Conservation (phyloP, 1,284 basidiomycete species). For the Cutaneotrichosporon sp. region DNA sequence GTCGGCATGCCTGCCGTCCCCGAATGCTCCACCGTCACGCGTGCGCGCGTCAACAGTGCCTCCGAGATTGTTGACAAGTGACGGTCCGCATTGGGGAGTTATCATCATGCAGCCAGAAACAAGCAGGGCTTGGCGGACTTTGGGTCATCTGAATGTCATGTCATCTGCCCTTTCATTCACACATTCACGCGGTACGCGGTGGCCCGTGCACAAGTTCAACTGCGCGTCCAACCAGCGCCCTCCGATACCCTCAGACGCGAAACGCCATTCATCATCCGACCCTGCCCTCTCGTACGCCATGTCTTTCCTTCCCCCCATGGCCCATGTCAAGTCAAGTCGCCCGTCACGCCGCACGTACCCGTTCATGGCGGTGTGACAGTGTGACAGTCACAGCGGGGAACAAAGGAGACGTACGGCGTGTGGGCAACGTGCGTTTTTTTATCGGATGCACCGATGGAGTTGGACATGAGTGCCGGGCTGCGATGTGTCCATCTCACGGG, state of each 20-base stretch:
- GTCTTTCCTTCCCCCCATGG: too few relatives aligned
- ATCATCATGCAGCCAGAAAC: background rate
- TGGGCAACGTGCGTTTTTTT: background rate
- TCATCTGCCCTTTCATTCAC: background rate
- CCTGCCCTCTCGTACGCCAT: background rate
- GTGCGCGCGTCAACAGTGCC: background rate
- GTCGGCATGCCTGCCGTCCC: background rate
- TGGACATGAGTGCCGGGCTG: background rate
- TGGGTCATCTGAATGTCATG: background rate
- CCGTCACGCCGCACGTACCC: conserved; percentile 1
- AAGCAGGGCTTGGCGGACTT: too few relatives aligned
- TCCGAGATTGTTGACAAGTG: background rate
- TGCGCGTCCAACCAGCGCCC: background rate
- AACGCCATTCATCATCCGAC: background rate
- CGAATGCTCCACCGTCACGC: background rate
- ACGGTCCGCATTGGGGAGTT: background rate
- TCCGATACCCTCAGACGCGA: background rate
- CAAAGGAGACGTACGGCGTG: conserved; percentile 2
- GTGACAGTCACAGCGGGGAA: conserved; percentile 8
- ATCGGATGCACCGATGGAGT: background rate
- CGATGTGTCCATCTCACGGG: background rate
- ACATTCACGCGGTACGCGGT: background rate
- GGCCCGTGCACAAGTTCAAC: background rate
- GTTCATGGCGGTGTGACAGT: background rate
- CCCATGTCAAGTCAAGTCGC: background rate